Evolutionary conservation across 2,329 filamentous ascomycete genomes (phyloP), one percentile per base, ranked within the genome.

Genomic region (Albifimbria verrucaria): DNA sequence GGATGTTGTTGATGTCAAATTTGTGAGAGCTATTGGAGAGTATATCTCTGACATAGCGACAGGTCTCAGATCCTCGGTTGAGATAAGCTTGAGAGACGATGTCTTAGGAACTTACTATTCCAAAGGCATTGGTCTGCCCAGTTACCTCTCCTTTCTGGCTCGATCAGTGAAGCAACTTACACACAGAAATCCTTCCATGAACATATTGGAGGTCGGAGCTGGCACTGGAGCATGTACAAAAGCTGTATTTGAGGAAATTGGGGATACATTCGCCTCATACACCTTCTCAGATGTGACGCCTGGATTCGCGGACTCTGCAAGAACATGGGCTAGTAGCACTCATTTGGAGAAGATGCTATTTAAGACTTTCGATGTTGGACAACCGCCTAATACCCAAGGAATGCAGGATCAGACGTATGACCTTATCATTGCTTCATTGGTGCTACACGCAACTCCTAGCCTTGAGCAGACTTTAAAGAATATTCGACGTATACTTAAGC

Each of bases 151-250:
- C 24, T 6, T 15, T 25, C 23, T 48, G 24, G 46, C 46, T 12
- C 12, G 18, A 20, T 28, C 52, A 18, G 48, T 49, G 22, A 50
- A 51, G 50, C 55, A 57, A 28, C 52, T 57, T 12, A 46, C 44
- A n/a, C 52, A 48, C 18, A 49, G 55, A 28, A 52, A 54, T 44
- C 55, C 55, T 11, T 47, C 54, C 42, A 52, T 57, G 46, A 50
- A 52, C 32, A 55, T 57, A 12, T 41, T 54, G 5, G 54, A 54
- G 6, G 36, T 54, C 24, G 53, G 52, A 18, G 46, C 44, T 32
- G 54, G 54, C 17, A 43, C 52, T 42, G 54, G 49, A n/a, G 43
- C 52, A n/a, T 41, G 48, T 10, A 52, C 52, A 36, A 52, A 48
- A 28, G 41, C 44, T 9, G 45, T 54, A 32, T 43, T 56, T 42